phyloP scores from a whole-genome alignment of 2,329 filamentous ascomycete genomes.

The Microdochium nivale region DNA sequence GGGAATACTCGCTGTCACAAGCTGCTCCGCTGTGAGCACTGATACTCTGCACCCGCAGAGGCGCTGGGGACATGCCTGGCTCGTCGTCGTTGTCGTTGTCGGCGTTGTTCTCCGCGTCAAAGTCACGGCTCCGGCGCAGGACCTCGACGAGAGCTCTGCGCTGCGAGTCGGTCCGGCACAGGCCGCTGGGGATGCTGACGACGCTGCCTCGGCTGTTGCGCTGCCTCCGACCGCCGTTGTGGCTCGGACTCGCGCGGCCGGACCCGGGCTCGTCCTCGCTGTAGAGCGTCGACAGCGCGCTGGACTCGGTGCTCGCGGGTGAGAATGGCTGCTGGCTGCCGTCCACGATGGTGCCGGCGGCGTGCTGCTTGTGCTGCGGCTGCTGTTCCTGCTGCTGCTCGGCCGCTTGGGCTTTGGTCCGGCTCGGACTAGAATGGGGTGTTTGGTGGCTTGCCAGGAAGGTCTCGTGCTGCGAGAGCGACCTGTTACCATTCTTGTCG shows the following conservation, averaged over 20 bases:
- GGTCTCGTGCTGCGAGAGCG: slow-evolving; percentile 23
- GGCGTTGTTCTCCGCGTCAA: neutral
- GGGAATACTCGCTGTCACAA: neutral
- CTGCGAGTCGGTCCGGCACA: neutral
- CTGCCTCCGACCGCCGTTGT: slow-evolving; percentile 3
- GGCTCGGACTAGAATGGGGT: slow-evolving; percentile 35
- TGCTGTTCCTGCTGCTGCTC: slow-evolving; percentile 3
- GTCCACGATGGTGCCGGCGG: slow-evolving; percentile 21
- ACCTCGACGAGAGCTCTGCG: neutral
- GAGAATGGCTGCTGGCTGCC: slow-evolving; percentile 11
- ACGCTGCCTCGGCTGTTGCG: slow-evolving; percentile 4
- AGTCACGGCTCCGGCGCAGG: neutral
- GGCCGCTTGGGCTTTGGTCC: slow-evolving; percentile 5
- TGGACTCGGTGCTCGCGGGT: slow-evolving; percentile 35
- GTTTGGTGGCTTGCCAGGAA: slow-evolving; percentile 11
- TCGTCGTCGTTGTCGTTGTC: neutral
- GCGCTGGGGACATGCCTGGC: neutral
- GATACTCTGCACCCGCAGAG: neutral
- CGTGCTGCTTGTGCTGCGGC: slow-evolving; percentile 2
- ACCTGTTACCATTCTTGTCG: slow-evolving; percentile 10
- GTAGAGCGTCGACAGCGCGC: slow-evolving; percentile 47
- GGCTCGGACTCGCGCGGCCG: slow-evolving; percentile 19
- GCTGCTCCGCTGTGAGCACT: neutral
- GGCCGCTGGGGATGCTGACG: slow-evolving; percentile 1
- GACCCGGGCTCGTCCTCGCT: slow-evolving; percentile 38